Evolutionary conservation across 2,329 filamentous ascomycete genomes (phyloP).

Genomic region (Dactylellina cionopaga): DNA sequence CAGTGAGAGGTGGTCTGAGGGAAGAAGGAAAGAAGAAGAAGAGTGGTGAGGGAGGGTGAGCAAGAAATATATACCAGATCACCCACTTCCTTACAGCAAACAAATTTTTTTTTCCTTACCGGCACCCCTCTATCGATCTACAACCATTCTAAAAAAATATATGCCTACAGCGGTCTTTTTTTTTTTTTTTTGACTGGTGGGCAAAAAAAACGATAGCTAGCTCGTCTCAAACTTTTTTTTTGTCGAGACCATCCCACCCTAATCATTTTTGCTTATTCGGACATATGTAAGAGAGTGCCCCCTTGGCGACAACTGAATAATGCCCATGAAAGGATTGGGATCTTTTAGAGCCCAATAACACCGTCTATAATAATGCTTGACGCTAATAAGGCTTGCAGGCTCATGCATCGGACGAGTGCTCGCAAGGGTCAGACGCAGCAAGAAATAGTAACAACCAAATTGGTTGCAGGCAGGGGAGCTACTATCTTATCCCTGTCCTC

Average conservation of each 20-base stretch:
- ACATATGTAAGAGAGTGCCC: slow-evolving; percentile 30
- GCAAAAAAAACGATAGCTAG: slow-evolving; percentile 46
- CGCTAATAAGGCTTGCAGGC: slow-evolving; percentile 49
- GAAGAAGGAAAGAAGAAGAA: slow-evolving; percentile 19
- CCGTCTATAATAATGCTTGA: slow-evolving; percentile 28
- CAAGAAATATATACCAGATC: slow-evolving; percentile 48
- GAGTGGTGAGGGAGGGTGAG: slow-evolving; percentile 41
- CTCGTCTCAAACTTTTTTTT: slow-evolving; percentile 31
- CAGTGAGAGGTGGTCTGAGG: slow-evolving; percentile 23
- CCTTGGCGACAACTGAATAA: slow-evolving; percentile 48
- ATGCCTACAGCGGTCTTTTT: slow-evolving; percentile 12
- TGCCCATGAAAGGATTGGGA: slow-evolving; percentile 49
- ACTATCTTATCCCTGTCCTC: slow-evolving; percentile 47
- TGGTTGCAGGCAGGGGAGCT: slow-evolving; percentile 36
- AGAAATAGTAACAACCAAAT: slow-evolving; percentile 50
- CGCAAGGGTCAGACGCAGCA: slow-evolving; percentile 33
- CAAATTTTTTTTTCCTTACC: slow-evolving; percentile 14
- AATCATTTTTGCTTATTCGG: slow-evolving; percentile 38
- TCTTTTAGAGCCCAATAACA: slow-evolving; percentile 42
- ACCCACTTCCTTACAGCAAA: background rate
- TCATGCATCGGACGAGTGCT: slow-evolving; percentile 51
- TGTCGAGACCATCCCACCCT: slow-evolving; percentile 43
- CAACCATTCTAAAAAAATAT: background rate
- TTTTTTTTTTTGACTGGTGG: slow-evolving; percentile 37
- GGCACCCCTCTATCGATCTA: slow-evolving; percentile 4